Conservation (phyloP, 345 rosid genomes). For the Carallia brachiata region DNA sequence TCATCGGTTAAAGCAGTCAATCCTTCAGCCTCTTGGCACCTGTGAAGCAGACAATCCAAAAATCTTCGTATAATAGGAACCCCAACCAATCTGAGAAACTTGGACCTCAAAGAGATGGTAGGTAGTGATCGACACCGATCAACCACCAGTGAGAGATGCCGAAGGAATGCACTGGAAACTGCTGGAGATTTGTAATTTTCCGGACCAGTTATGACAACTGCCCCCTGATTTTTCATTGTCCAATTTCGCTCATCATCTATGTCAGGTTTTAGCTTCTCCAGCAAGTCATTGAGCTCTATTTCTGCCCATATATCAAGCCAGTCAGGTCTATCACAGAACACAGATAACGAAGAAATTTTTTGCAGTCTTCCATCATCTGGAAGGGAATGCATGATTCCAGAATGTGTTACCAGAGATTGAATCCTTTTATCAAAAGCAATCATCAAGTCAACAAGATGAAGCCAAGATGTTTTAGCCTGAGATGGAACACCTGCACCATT, state of each 20-base stretch:
- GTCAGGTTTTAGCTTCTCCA: slow-evolving; percentile 59
- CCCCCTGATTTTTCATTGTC: slow-evolving; percentile 65
- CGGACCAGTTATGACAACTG: slow-evolving; percentile 46
- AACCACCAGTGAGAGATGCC: slow-evolving; percentile 50
- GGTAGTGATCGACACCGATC: slow-evolving; percentile 77
- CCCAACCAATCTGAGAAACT: slow-evolving; percentile 70
- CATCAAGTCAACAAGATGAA: slow-evolving; percentile 88
- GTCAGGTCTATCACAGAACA: slow-evolving; percentile 86
- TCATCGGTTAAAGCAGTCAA: slow-evolving; percentile 83
- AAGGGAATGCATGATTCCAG: slow-evolving; percentile 70
- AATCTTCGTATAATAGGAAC: slow-evolving; percentile 53
- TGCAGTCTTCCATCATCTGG: slow-evolving; percentile 62
- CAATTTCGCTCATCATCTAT: slow-evolving; percentile 65
- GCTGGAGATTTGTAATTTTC: slow-evolving; percentile 68
- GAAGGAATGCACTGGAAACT: slow-evolving; percentile 54
- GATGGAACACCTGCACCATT: slow-evolving; percentile 34
- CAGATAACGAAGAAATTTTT: slow-evolving; percentile 73
- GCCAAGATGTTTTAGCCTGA: slow-evolving; percentile 74
- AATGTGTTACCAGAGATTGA: slow-evolving; percentile 66
- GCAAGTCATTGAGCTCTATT: slow-evolving; percentile 63
- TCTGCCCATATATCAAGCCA: slow-evolving; percentile 94
- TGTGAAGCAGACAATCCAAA: slow-evolving; percentile 61
- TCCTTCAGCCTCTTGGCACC: slow-evolving; percentile 97
- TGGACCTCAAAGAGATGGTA: slow-evolving; percentile 50
- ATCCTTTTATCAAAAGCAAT: slow-evolving; percentile 76